phyloP scores from a whole-genome alignment of 2,329 filamentous ascomycete species.

The Penicillium aurantiogriseum region DNA sequence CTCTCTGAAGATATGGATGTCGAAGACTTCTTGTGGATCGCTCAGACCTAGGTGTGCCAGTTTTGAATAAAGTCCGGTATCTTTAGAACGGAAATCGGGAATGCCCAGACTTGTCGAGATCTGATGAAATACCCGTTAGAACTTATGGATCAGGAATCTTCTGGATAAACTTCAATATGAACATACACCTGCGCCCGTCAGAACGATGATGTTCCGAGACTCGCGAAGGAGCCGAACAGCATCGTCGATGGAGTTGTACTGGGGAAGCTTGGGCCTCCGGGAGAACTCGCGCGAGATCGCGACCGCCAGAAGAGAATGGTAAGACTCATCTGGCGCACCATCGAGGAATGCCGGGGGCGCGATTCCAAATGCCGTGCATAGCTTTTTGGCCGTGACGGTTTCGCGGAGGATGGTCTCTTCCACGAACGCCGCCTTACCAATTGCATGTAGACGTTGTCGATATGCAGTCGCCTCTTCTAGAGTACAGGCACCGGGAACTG shows the following conservation, averaged over 20 bases:
- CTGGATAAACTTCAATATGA: background rate
- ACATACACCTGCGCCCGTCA: conserved; percentile 79
- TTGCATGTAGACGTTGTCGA: conserved; percentile 67
- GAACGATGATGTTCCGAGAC: conserved; percentile 81
- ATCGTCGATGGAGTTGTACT: conserved; percentile 85
- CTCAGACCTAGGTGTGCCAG: conserved; percentile 72
- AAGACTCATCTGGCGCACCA: conserved; percentile 68
- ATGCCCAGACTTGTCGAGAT: conserved; percentile 97
- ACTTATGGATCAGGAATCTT: background rate
- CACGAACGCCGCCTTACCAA: conserved; percentile 78
- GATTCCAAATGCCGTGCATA: conserved; percentile 83
- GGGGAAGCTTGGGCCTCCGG: conserved; percentile 73
- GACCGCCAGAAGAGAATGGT: conserved; percentile 71
- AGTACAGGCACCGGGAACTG: conserved; percentile 58
- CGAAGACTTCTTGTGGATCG: conserved; percentile 94
- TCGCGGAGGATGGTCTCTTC: conserved; percentile 67
- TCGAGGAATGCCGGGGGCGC: conserved; percentile 71
- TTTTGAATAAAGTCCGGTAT: conserved; percentile 85
- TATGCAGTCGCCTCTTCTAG: conserved; percentile 67
- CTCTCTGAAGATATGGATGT: conserved; percentile 80
- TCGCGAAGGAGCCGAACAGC: conserved; percentile 73
- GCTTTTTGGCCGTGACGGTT: conserved; percentile 72
- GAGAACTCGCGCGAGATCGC: conserved; percentile 77
- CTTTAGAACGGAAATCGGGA: conserved; percentile 92
- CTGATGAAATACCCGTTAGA: conserved; percentile 25